Evolutionary conservation across 179 eudicot genomes (phyloP), one percentile per base, ranked within the genome.

Genomic region (Silene vulgaris): DNA sequence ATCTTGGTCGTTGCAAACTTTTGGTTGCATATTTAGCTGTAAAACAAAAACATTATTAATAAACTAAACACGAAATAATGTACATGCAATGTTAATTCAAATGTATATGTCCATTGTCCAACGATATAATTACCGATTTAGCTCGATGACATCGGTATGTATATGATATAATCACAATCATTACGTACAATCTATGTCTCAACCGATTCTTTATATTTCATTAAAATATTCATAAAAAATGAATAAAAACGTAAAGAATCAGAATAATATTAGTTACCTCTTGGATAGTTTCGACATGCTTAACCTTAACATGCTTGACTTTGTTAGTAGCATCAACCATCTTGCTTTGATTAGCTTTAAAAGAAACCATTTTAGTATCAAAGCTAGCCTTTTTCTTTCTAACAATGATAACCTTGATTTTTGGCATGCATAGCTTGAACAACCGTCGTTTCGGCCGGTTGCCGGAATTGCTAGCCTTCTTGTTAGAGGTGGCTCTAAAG

Each of bases 381-480:
- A 69, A 79, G 54, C n/a, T 69, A n/a, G 29, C 45, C 17, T 40
- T 72, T 11, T 59, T 72, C 73, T 30, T 76, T 29, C 56, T 73
- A 37, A 56, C 21, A 52, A 54, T 19, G 8, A 65, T 56, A 48
- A 80, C 40, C 69, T 43, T 80, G 0, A 80, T 14, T 29, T 73
- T 80, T 0, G 83, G 80, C 74, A 74, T 72, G 6, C 71, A 40
- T 73, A 80, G 8, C 74, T 72, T 80, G 14, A 80, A 71, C 16
- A 30, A 80, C 63, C 74, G 67, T 48, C 74, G 60, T 48, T 16
- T 80, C 1, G 12, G 2, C 40, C 76, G 50, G 19, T 29, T 9
- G 19, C 62, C 76, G 66, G 52, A 8, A 13, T 75, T 76, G 12
- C 8, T 65, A 65, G 73, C 26, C 74, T 76, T 80, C 9, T 76